A percentile compares a stretch with the other conserved stretches of the same genome.
These are phyloP conservation scores for Noccaea bulbosa DNA, from an alignment of 345 rosid species.

Conservation along the genomic window DNA sequence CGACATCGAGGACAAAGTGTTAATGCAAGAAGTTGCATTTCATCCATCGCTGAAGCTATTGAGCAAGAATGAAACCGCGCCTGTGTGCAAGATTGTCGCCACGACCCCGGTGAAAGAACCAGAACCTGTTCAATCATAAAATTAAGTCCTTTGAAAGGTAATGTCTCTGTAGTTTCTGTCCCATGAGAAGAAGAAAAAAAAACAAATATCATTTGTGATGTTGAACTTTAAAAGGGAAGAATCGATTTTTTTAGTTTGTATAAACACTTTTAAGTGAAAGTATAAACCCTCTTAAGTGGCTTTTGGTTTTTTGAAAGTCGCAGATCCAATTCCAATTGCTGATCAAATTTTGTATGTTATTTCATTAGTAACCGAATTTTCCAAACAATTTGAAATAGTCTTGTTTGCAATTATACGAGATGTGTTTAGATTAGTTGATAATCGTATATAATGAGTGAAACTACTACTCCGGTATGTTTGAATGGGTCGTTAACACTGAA, in stretches of 20 bases:
- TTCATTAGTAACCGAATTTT: background rate
- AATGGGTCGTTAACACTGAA: conserved; percentile 19
- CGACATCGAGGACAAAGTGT: conserved; percentile 71
- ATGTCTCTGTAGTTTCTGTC: background rate
- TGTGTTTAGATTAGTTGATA: background rate
- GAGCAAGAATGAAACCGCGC: conserved; percentile 70
- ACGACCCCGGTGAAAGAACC: conserved; percentile 46
- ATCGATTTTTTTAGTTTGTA: conserved; percentile 18
- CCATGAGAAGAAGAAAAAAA: background rate
- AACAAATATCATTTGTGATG: background rate
- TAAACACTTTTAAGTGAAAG: background rate
- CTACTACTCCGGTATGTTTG: background rate
- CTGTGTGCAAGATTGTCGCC: conserved; percentile 75
- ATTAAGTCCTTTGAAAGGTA: conserved; percentile 6
- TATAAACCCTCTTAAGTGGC: conserved; percentile 7
- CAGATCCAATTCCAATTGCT: conserved; percentile 8
- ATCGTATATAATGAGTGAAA: background rate
- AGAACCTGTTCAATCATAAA: conserved; percentile 38
- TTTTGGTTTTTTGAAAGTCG: background rate
- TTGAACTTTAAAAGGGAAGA: background rate
- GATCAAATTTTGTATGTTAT: background rate
- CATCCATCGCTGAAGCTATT: conserved; percentile 79
- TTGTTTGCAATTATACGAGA: background rate
- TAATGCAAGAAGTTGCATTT: conserved; percentile 59
- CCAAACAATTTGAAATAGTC: background rate